A percentile compares a stretch with the other conserved stretches of the same genome.
Evolutionary conservation across 306 rosid species (phyloP).

Genomic region (Dalbergia cochinchinensis): DNA sequence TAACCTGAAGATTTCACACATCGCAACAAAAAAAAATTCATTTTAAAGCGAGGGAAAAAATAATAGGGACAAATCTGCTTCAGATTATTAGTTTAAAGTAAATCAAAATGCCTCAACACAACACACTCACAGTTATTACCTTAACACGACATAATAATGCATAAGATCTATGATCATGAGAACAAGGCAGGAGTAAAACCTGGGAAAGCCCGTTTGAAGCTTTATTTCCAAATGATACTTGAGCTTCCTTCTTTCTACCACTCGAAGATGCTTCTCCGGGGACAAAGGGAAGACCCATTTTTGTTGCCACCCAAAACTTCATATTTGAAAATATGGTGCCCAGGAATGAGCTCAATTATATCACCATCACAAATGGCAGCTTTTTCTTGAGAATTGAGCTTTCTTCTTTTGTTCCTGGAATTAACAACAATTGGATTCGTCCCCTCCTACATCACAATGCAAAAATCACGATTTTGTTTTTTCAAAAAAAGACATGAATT

Average conservation of each 20-base stretch:
- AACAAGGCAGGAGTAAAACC: constrained; percentile 42
- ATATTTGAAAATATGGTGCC: constrained; percentile 73
- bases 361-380: constrained; percentile 61
- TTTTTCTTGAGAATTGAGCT: constrained; percentile 61
- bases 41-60: neutral
- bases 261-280: constrained; percentile 36
- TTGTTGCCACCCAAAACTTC: constrained; percentile 32
- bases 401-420: constrained; percentile 67
- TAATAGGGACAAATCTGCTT: neutral
- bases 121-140: neutral
- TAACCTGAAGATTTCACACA: constrained; percentile 50
- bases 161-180: neutral
- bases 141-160: neutral
- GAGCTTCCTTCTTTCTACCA: constrained; percentile 39
- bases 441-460: constrained; percentile 61
- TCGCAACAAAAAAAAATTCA: neutral
- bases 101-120: neutral
- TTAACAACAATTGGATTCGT: constrained; percentile 80
- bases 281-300: constrained; percentile 22
- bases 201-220: constrained; percentile 42
- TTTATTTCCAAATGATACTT: constrained; percentile 37
- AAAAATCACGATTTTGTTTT: no score
- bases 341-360: constrained; percentile 89
- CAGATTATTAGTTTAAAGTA: neutral
- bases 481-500: neutral